Conservation (phyloP, 2,329 filamentous ascomycete genomes). For the Arthroderma sp. region DNA sequence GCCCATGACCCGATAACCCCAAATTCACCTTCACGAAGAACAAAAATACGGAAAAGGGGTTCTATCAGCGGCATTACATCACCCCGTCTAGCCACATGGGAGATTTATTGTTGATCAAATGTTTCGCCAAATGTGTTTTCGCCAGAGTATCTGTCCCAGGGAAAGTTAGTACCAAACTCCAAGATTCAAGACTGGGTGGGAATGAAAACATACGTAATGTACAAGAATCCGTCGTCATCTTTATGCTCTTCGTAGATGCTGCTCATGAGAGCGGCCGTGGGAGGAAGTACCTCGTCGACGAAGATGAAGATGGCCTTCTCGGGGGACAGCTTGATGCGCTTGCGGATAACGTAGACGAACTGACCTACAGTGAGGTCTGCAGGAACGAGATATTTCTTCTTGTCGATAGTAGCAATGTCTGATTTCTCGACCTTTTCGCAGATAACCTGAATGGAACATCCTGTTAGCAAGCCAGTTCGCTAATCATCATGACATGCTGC, state of each 20-base stretch:
- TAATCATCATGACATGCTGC: too few species aligned
- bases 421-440: slow-evolving; percentile 99
- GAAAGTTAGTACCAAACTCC: slow-evolving; percentile 11
- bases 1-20: too few species aligned
- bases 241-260: slow-evolving; percentile 99
- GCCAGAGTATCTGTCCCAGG: slow-evolving; percentile 60
- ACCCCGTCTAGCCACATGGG: neutral
- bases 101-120: slow-evolving; percentile 8
- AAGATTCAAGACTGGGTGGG: neutral
- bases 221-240: slow-evolving; percentile 76
- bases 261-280: slow-evolving; percentile 95
- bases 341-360: slow-evolving; percentile 99
- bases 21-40: too few species aligned
- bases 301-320: slow-evolving; percentile 99
- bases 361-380: slow-evolving; percentile 96
- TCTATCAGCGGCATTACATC: neutral
- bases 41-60: neutral
- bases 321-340: slow-evolving; percentile 97
- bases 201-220: slow-evolving; percentile 64
- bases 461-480: neutral
- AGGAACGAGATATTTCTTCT: slow-evolving; percentile 99
- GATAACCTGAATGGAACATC: slow-evolving; percentile 56
- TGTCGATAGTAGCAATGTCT: slow-evolving; percentile 98
- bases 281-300: slow-evolving; percentile 93
- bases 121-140: slow-evolving; percentile 87